A percentile compares a stretch with the other conserved stretches of the same genome.
Evolutionary conservation across 1,284 basidiomycete species (phyloP).

Genomic region (Rhodotorula sp.): DNA sequence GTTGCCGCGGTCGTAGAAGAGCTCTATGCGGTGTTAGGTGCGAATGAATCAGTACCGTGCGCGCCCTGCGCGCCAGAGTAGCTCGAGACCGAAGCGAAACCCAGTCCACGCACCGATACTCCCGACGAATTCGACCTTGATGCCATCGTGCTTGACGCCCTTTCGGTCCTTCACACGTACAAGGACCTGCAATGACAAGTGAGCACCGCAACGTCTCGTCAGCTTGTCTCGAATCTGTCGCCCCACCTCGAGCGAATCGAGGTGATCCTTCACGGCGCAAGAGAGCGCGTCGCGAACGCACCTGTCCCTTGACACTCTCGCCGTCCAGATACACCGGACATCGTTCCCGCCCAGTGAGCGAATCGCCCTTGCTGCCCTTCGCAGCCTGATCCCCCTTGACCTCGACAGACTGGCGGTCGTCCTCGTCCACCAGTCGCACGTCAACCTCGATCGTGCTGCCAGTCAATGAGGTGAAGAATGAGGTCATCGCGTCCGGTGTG

Average conservation of each 20-base stretch:
- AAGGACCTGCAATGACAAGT: conserved; percentile 61
- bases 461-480: conserved; percentile 68
- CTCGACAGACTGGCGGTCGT: conserved; percentile 72
- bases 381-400: conserved; percentile 63
- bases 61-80: conserved; percentile 9
- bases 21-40: conserved; percentile 63
- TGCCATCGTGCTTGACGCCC: conserved; percentile 91
- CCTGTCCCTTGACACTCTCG: conserved; percentile 82
- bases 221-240: neutral
- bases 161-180: conserved; percentile 92
- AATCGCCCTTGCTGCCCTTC: conserved; percentile 53
- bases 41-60: neutral
- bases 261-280: neutral
- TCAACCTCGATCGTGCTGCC: conserved; percentile 87
- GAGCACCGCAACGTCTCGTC: neutral
- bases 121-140: conserved; percentile 96
- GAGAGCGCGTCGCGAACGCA: conserved; percentile 51
- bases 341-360: conserved; percentile 58
- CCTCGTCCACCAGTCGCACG: conserved; percentile 81
- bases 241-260: conserved; percentile 4
- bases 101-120: conserved; percentile 73
- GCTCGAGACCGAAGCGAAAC: neutral
- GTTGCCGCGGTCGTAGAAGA: conserved; percentile 95
- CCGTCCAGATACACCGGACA: conserved; percentile 96
- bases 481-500: conserved; percentile 16